Evolutionary conservation across 1,284 basidiomycete species (phyloP), one percentile per base, ranked within the genome.

Genomic region (Coniferiporia sulphurascens): DNA sequence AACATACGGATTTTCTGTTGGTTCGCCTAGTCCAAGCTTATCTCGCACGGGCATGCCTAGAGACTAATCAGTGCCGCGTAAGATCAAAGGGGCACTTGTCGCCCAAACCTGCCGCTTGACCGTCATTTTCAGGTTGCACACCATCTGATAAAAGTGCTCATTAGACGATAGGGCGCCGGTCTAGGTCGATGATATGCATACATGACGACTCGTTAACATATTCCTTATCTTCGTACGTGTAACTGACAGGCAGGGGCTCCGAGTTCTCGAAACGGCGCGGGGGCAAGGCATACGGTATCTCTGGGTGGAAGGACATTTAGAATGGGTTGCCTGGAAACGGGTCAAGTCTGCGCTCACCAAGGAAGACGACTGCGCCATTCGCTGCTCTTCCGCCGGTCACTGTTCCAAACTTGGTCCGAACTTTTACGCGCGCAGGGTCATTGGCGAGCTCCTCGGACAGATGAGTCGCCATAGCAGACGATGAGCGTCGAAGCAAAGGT

Each of bases 241-340:
- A 85, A 38, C 71, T 71, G 0, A 70, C 52, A 0, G 85, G 82
- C 1, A 91, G 71, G 0, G 82, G 76, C 36, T 77, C 65, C 1
- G 87, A 82, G 66, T 90, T 82, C 52, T 82, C 73, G 66, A 89
- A 91, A 32, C 87, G 77, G 32, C 66, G 70, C 0, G 85, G 85
- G 45, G 83, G 80, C 21, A 85, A 69, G 1, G 83, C 87, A 67
- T 88, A 91, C 0, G 89, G 88, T 35, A 92, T 74, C 73, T 91
- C 87, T 90, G 60, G 52, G 10, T 44, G 21, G 38, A 8, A 15
- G 38, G 38, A 15, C 41, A 22, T 12, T 10, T 27, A 32, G 35
- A 22, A 49, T 43, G 43, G 12, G n/a, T n/a, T n/a, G 12, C 19
- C 45, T 15, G 53, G 54, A 46, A 32, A 15, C n/a, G 17, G 19